Conservation (phyloP, 495 filamentous ascomycete species). For the Cladorrhinum samala region DNA sequence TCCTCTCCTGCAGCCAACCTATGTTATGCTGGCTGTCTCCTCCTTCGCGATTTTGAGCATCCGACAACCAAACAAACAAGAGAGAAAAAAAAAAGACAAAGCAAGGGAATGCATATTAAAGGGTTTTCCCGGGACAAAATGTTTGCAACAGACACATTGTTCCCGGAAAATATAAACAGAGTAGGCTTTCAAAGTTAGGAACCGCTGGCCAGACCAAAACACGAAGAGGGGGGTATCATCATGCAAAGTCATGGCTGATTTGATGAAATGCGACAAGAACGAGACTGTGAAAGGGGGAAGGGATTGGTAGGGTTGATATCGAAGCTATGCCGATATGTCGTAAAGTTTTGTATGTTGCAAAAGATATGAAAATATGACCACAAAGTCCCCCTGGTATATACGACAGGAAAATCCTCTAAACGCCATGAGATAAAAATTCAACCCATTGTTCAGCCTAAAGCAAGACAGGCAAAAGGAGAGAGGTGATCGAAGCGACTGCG, state of each 20-base stretch:
- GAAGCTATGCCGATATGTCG: constrained; percentile 21
- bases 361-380: constrained; percentile 6
- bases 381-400: constrained; percentile 26
- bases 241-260: constrained; percentile 46
- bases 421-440: constrained; percentile 20
- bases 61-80: constrained; percentile 1
- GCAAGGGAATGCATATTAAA: constrained; percentile 30
- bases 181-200: constrained; percentile 18
- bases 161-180: constrained; percentile 16
- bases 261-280: constrained; percentile 41
- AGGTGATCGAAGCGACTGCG: background rate
- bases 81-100: constrained; percentile 21
- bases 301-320: constrained; percentile 20
- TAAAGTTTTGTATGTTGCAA: constrained; percentile 6
- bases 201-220: constrained; percentile 49
- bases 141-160: constrained; percentile 7
- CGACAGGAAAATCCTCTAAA: constrained; percentile 23
- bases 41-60: background rate
- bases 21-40: background rate
- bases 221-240: constrained; percentile 44
- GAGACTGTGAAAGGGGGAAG: constrained; percentile 17
- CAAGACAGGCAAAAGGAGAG: constrained; percentile 8
- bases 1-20: constrained; percentile 32
- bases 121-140: constrained; percentile 9
- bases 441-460: constrained; percentile 10